A percentile compares a stretch with the other conserved stretches of the same genome.
These are phyloP conservation scores for Magnaporthiopsis poae DNA, from an alignment of 2,329 filamentous ascomycete genomes.

Conservation along the genomic window DNA sequence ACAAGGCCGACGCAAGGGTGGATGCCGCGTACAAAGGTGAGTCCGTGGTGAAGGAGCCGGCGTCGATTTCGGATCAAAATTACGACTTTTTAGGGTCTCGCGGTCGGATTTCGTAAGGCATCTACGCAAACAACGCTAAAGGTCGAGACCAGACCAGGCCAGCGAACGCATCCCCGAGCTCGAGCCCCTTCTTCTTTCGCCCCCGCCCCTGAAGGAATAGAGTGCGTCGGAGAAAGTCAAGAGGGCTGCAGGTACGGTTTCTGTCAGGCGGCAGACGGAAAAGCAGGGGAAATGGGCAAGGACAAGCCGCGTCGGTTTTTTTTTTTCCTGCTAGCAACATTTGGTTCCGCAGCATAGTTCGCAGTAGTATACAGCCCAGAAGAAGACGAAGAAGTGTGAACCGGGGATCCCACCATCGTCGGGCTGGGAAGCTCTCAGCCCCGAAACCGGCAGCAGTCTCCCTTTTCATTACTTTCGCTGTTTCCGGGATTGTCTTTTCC, in stretches of 20 bases:
- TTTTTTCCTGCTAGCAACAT: too few relatives aligned
- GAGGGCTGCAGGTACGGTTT: not conserved
- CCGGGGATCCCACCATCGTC: too few relatives aligned
- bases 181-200: not conserved
- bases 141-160: too few relatives aligned
- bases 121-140: not conserved
- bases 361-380: too few relatives aligned
- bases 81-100: not conserved
- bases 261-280: not conserved
- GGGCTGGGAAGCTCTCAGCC: not conserved
- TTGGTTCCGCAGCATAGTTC: not conserved
- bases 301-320: too few relatives aligned
- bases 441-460: not conserved
- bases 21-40: too few relatives aligned
- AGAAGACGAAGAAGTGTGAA: too few relatives aligned
- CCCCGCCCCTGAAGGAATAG: not conserved
- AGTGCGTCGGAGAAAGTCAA: not conserved
- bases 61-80: not conserved
- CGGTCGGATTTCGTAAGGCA: not conserved
- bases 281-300: too few relatives aligned
- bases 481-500: not conserved
- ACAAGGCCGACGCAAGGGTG: too few relatives aligned
- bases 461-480: not conserved
- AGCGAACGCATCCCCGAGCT: not conserved
- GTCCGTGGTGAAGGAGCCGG: too few relatives aligned